Base-by-base conservation (phyloP, 352 stramenopile species). In the Phytophthora idaei region DNA sequence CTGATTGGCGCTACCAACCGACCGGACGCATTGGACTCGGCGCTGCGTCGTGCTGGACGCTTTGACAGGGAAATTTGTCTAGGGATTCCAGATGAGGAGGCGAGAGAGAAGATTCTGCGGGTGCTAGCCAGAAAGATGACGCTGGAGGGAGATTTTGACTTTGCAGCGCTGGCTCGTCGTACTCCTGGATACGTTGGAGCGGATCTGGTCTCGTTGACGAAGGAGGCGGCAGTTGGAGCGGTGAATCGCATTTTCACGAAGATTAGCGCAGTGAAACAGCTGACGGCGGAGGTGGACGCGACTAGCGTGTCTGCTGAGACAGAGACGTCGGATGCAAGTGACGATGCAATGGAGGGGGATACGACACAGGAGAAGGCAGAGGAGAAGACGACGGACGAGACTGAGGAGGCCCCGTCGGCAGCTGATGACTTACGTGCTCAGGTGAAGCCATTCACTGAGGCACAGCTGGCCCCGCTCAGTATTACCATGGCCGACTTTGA, bases 1-100 rank as follows among this genome's bases (percentile, higher is more conserved):
- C 96, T 99, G 27, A 97, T 99, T 63, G 97, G 95, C 29, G 97
- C 98, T 1, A 99, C 98, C 4, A 99, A 99, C 76, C 84, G 97
- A 37, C 94, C 97, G 0, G 98, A 99, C 67, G 90, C 95, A 15
- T 85, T 99, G 31, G 98, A 99, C 80, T 89, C 94, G 49, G 97
- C 97, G 5, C 76, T 99, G 34, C 88, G 98, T 48, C 91, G 98
- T 27, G 96, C 97, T 0, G 98, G 98, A 11, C 85, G 98, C 21
- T 99, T 99, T 67, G 98, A 99, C 76, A 89, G 97, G 14, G 97
- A 99, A 79, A 99, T 99, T 69, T 93, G 90, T 42, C 76, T 99
- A 5, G 97, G 96, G 17, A 98, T 99, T 56, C 98, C 98, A 0
- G 97, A 99, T 61, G 95, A 99, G 67, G 76, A 89, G 29, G 97